A percentile compares a stretch with the other conserved stretches of the same genome.
Evolutionary conservation across 2,329 filamentous ascomycete genomes (phyloP).

Genomic region (Pseudopyricularia cyperi): DNA sequence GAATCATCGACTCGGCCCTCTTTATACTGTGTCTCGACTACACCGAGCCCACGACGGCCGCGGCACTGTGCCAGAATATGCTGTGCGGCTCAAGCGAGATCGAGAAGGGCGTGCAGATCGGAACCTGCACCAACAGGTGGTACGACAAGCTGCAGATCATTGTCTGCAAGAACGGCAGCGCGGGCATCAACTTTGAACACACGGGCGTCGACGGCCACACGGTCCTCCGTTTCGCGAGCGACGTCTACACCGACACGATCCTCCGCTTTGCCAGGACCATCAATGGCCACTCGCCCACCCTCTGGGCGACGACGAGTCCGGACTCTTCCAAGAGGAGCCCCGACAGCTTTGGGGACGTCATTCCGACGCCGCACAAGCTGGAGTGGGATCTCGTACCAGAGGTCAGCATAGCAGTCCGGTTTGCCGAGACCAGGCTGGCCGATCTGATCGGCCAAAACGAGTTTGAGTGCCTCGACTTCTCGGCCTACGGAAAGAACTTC

Average conservation of each 20-base stretch:
- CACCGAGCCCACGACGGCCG: slow-evolving; percentile 67
- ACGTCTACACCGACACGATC: slow-evolving; percentile 95
- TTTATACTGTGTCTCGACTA: slow-evolving; percentile 91
- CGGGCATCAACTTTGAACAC: slow-evolving; percentile 98
- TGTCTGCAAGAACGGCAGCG: slow-evolving; percentile 95
- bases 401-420: slow-evolving; percentile 78
- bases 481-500: slow-evolving; percentile 87
- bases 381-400: slow-evolving; percentile 97
- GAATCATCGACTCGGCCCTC: slow-evolving; percentile 85
- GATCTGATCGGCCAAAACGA: slow-evolving; percentile 96
- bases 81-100: slow-evolving; percentile 89
- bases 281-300: slow-evolving; percentile 79
- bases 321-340: slow-evolving; percentile 89
- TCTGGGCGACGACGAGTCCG: slow-evolving; percentile 85
- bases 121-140: slow-evolving; percentile 96
- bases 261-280: slow-evolving; percentile 89
- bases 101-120: slow-evolving; percentile 86
- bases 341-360: slow-evolving; percentile 83
- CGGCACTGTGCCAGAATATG: slow-evolving; percentile 95
- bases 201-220: slow-evolving; percentile 97
- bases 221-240: slow-evolving; percentile 87
- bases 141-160: slow-evolving; percentile 99
- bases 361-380: slow-evolving; percentile 85
- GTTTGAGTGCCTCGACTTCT: slow-evolving; percentile 83
- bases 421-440: slow-evolving; percentile 86